Evolutionary conservation across 805 yeast genomes (phyloP).

Genomic region (Pichia exigua): DNA sequence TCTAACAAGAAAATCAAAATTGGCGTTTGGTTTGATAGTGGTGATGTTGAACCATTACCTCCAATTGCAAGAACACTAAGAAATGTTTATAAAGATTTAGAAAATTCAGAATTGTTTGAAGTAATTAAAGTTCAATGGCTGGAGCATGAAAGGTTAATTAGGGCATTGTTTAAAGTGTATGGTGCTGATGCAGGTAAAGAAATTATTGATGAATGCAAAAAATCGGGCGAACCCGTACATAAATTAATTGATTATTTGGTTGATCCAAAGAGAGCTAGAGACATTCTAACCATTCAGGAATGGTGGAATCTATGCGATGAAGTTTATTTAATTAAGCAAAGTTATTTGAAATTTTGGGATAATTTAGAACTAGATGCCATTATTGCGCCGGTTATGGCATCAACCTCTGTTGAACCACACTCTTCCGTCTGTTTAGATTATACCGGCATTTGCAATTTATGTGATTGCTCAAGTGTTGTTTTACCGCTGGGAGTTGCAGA

Average conservation of each 20-base stretch:
- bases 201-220: slow-evolving; percentile 13
- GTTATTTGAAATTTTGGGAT: slow-evolving; percentile 30
- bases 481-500: slow-evolving; percentile 55
- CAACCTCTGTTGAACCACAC: slow-evolving; percentile 30
- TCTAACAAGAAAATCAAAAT: slow-evolving; percentile 31
- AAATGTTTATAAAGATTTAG: slow-evolving; percentile 19
- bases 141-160: slow-evolving; percentile 26
- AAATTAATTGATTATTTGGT: slow-evolving; percentile 16
- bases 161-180: slow-evolving; percentile 28
- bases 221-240: slow-evolving; percentile 21
- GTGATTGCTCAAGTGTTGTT: slow-evolving; percentile 43
- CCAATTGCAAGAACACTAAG: slow-evolving; percentile 42
- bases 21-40: slow-evolving; percentile 38
- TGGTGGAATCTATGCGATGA: slow-evolving; percentile 36
- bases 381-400: slow-evolving; percentile 33
- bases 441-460: slow-evolving; percentile 41
- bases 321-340: slow-evolving; percentile 27
- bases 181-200: slow-evolving; percentile 36
- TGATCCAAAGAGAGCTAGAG: not conserved
- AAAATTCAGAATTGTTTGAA: slow-evolving; percentile 35
- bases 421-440: slow-evolving; percentile 32
- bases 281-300: slow-evolving; percentile 16
- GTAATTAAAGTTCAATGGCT: slow-evolving; percentile 41
- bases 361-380: slow-evolving; percentile 33
- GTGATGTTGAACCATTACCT: slow-evolving; percentile 40